These are phyloP conservation scores for Aspergillus thermomutatus DNA, from an alignment of 2,329 filamentous ascomycete genomes.

Conservation along the genomic window DNA sequence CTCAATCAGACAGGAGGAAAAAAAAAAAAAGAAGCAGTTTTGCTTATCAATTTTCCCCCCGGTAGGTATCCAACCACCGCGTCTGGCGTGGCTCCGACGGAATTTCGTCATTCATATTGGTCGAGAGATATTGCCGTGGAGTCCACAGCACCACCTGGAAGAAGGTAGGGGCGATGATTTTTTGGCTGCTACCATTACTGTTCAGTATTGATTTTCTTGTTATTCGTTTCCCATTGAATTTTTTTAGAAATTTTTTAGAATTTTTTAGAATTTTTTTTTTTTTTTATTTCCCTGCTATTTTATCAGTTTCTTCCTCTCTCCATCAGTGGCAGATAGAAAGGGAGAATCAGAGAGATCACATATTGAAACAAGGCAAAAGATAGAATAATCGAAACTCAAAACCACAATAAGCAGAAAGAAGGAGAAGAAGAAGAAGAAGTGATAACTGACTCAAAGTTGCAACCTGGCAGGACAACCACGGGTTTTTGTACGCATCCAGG, in stretches of 20 bases:
- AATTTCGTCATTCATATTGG: conserved; percentile 21
- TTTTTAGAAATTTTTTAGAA: neutral
- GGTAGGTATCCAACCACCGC: conserved; percentile 6
- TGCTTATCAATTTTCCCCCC: conserved; percentile 11
- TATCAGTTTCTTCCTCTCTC: neutral
- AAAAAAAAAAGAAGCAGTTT: neutral
- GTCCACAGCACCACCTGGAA: conserved; percentile 12
- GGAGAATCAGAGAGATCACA: neutral
- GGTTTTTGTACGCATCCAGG: conserved; percentile 21
- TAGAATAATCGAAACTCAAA: neutral
- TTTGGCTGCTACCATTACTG: conserved; percentile 2
- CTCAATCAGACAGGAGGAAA: neutral
- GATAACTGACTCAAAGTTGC: conserved; percentile 7
- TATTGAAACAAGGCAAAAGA: conserved; percentile 3
- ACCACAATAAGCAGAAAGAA: conserved; percentile 1
- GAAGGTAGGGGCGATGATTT: conserved; percentile 18
- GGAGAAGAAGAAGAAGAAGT: neutral
- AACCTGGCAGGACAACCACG: conserved; percentile 13
- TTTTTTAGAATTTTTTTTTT: conserved; percentile 2
- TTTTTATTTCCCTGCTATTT: neutral
- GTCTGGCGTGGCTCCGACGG: conserved; percentile 1
- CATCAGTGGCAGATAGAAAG: neutral
- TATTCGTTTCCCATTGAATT: conserved; percentile 3
- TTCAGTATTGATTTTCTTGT: conserved; percentile 4
- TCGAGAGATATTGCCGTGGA: conserved; percentile 14